Base-by-base conservation (phyloP, 805 yeast genomes). In the Peterozyma xylosa region DNA sequence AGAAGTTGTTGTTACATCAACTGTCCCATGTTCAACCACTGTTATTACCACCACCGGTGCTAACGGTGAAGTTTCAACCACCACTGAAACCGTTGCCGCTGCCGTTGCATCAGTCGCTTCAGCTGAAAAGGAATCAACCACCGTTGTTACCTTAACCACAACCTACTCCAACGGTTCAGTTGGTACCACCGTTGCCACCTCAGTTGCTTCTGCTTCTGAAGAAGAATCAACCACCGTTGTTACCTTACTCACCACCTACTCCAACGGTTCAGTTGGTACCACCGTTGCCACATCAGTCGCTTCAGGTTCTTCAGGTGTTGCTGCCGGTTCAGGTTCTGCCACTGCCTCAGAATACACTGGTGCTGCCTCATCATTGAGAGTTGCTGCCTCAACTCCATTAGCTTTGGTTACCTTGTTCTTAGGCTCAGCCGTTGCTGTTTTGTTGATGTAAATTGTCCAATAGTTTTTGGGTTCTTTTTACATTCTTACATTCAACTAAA, bases 11-110 rank as follows among this genome's bases (percentile, higher is more conserved):
- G 46, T 36, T 36, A 17, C 44, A 15, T 39, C 48, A 29, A 17
- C 42, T 35, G 30, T 42, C 30, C 14, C 41, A 18, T 44, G 47
- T 40, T 33, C 41, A 35, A 39, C 42, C 35, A 39, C 46, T 33
- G 43, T 42, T 16, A 33, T 37, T 35, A 36, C 45, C 40, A 41
- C 44, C 29, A 39, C 44, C 11, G 47, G 47, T 44, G 38, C 48
- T 17, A 42, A 42, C 43, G 45, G 45, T 42, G 45, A 40, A 7
- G 38, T 34, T 14, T 27, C 42, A 17, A 41, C 45, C 30, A 45
- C 39, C 30, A 39, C 47, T 21, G 40, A 46, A 37, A 41, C 42
- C 15, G 45, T 40, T 34, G 38, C 48, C 15, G 45, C 37, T 34
- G 38, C 48, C 18, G n/a, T 42, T 16, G 36, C 41, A n/a, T 38